Conservation (phyloP, 2,329 filamentous ascomycete genomes). For the Fonsecaea monophora region DNA sequence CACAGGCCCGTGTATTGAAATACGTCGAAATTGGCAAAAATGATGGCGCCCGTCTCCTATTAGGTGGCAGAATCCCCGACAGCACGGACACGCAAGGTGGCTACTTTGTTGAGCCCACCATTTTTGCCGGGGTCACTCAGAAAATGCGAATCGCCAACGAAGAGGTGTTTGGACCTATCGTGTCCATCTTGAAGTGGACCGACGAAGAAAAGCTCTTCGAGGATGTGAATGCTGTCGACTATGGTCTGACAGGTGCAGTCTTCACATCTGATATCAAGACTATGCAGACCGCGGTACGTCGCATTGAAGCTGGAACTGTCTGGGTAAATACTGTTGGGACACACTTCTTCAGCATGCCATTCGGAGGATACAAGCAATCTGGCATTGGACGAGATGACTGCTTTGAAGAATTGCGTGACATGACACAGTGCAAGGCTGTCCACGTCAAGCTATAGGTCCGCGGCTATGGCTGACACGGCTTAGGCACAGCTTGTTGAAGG, state of each 20-base stretch:
- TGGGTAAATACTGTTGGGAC: constrained; percentile 30
- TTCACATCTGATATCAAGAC: constrained; percentile 23
- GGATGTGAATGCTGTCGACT: constrained; percentile 23
- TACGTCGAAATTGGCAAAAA: constrained; percentile 33
- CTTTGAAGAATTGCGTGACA: constrained; percentile 24
- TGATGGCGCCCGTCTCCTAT: constrained; percentile 24
- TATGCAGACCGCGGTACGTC: constrained; percentile 16
- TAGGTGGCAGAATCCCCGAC: constrained; percentile 16
- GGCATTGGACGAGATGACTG: constrained; percentile 33
- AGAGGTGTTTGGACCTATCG: constrained; percentile 36
- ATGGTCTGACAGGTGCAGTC: constrained; percentile 24
- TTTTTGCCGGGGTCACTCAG: constrained; percentile 30
- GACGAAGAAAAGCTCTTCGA: constrained; percentile 23
- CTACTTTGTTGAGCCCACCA: constrained; percentile 33
- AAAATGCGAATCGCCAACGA: constrained; percentile 32
- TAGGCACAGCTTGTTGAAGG: neutral
- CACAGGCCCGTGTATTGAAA: constrained; percentile 24
- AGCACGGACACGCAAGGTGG: constrained; percentile 20
- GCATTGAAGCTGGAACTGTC: constrained; percentile 22
- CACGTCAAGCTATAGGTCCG: constrained; percentile 21
- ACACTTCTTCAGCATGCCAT: constrained; percentile 30
- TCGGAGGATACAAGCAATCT: constrained; percentile 34
- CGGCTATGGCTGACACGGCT: neutral
- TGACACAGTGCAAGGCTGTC: constrained; percentile 26
- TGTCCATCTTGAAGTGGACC: constrained; percentile 25